These are phyloP conservation scores for Leishmania arabica DNA, from an alignment of 208 protist genomes.

Conservation along the genomic window DNA sequence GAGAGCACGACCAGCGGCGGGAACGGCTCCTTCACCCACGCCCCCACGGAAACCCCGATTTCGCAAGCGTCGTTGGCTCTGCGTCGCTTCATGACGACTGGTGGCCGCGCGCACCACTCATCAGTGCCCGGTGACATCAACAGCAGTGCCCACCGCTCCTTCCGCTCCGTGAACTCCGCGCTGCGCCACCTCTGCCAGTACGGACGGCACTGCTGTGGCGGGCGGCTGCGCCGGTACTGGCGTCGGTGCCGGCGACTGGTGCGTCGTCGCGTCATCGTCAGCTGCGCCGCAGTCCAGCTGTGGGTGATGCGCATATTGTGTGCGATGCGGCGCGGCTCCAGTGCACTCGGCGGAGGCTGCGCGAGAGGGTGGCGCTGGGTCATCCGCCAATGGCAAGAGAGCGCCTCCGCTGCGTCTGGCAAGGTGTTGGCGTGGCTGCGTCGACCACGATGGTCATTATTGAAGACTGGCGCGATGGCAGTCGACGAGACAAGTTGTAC, in stretches of 20 bases:
- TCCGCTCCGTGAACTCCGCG: slow-evolving; percentile 18
- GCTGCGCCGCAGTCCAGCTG: background rate
- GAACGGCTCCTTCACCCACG: background rate
- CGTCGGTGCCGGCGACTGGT: slow-evolving; percentile 19
- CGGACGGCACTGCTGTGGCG: background rate
- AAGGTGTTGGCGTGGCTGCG: background rate
- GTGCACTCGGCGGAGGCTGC: background rate
- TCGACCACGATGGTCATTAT: background rate
- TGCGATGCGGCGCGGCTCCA: background rate
- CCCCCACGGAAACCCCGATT: slow-evolving; percentile 7
- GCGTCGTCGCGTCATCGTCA: slow-evolving; percentile 8
- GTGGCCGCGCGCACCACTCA: background rate
- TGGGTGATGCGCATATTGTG: background rate
- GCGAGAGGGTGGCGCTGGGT: background rate
- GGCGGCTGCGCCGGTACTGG: slow-evolving; percentile 10
- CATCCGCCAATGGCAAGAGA: background rate
- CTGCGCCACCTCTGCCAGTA: background rate
- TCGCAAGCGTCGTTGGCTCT: slow-evolving; percentile 16
- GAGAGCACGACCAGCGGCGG: background rate
- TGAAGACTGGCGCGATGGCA: background rate
- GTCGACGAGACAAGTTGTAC: background rate
- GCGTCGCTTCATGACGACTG: slow-evolving; percentile 1
- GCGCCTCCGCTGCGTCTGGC: background rate
- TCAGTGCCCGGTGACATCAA: background rate
- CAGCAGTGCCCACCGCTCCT: slow-evolving; percentile 2